Percentiles rank a stretch among this genome's conserved stretches.
Evolutionary conservation across 352 stramenopile species (phyloP).

Genomic region (Pythium chondricola): DNA sequence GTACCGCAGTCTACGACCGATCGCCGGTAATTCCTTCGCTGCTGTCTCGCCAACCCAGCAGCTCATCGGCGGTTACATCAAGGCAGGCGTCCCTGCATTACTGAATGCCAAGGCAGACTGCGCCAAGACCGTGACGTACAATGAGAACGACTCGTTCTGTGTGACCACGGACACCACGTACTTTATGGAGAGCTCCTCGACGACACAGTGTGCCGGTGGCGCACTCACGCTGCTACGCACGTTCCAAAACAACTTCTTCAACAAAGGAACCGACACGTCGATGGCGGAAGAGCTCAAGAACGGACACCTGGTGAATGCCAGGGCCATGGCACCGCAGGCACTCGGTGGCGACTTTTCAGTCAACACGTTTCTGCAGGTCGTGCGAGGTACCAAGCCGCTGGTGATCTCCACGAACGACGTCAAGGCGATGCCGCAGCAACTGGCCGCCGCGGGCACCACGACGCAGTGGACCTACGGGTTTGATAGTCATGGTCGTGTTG

Average conservation of each 20-base stretch:
- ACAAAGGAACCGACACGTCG: constrained; percentile 9
- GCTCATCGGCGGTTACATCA: constrained; percentile 12
- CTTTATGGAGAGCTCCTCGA: neutral
- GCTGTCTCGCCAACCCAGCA: constrained; percentile 1
- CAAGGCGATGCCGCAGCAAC: neutral
- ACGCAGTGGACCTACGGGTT: constrained; percentile 11
- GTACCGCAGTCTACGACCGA: constrained; percentile 6
- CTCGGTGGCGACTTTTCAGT: constrained; percentile 6
- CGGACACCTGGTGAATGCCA: constrained; percentile 10
- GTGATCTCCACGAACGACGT: constrained; percentile 4
- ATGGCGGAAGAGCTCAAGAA: constrained; percentile 10
- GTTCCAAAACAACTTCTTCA: constrained; percentile 17
- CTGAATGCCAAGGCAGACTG: constrained; percentile 10
- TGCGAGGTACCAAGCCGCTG: neutral
- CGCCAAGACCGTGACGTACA: constrained; percentile 3
- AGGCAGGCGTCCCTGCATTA: constrained; percentile 4
- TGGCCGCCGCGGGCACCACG: constrained; percentile 4
- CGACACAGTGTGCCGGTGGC: constrained; percentile 7
- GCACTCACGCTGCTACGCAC: constrained; percentile 5
- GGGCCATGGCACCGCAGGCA: neutral
- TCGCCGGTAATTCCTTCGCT: constrained; percentile 8
- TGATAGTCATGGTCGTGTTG: constrained; percentile 7
- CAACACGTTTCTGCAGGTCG: constrained; percentile 4
- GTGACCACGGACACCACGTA: constrained; percentile 6
- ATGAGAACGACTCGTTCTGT: constrained; percentile 9